phyloP scores from a whole-genome alignment of 371 early-diverging fungal genomes.

The Funneliformis caledonium region DNA sequence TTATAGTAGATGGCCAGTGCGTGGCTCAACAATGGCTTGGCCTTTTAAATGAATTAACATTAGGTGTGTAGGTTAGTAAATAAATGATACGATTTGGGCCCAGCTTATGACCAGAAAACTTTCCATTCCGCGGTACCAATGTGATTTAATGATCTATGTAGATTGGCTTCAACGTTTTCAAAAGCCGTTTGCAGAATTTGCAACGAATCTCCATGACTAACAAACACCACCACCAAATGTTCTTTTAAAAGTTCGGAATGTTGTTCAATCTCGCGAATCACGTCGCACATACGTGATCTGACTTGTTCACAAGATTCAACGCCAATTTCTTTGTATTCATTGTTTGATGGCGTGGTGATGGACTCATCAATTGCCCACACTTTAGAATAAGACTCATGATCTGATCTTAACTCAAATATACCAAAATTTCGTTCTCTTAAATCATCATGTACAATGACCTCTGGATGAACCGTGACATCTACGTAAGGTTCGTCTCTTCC shows the following conservation, averaged over 20 bases:
- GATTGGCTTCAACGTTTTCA: neutral
- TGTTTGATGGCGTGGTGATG: neutral
- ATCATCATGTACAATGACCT: neutral
- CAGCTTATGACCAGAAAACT: neutral
- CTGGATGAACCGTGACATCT: neutral
- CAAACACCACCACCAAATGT: neutral
- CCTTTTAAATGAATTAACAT: too few species aligned
- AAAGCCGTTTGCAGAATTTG: slow-evolving; percentile 23
- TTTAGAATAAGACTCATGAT: neutral
- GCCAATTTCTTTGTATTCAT: slow-evolving; percentile 3
- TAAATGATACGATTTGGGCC: too few species aligned
- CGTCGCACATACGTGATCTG: neutral
- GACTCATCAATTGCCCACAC: slow-evolving; percentile 8
- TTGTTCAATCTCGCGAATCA: neutral
- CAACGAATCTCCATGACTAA: slow-evolving; percentile 21
- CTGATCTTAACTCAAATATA: neutral
- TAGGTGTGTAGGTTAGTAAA: too few species aligned
- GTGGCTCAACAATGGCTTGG: too few species aligned
- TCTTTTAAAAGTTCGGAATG: neutral
- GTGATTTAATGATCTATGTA: slow-evolving; percentile 10
- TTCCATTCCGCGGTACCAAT: neutral
- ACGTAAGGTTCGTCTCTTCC: too few species aligned
- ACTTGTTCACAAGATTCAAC: slow-evolving; percentile 9
- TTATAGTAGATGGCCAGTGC: too few species aligned
- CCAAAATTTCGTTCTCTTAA: slow-evolving; percentile 13